Percentiles rank a stretch among this genome's conserved stretches.
Conservation (phyloP, 129 eudicot genomes). For the Chrysanthemum lavandulifolium region DNA sequence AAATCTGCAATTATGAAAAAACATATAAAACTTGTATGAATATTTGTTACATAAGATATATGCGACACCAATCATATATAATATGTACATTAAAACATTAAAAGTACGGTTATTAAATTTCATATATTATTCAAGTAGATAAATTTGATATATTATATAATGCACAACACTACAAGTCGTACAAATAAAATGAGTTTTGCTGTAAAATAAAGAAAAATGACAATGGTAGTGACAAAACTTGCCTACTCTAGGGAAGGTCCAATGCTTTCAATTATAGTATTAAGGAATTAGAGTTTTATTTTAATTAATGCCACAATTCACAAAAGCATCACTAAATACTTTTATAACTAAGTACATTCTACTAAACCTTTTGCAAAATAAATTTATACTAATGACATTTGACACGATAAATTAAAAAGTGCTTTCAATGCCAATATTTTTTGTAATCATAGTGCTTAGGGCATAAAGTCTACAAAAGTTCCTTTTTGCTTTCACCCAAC, state of each 20-base stretch:
- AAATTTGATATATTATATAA: neutral
- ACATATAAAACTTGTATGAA: neutral
- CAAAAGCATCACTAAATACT: too few relatives aligned
- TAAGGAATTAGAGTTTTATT: neutral
- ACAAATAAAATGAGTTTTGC: conserved; percentile 10
- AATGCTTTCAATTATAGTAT: conserved; percentile 11
- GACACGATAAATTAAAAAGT: neutral
- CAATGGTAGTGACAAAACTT: conserved; percentile 41
- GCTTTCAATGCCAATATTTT: neutral
- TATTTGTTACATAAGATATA: neutral
- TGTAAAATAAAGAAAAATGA: conserved; percentile 11
- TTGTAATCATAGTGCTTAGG: too few relatives aligned
- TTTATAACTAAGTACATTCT: too few relatives aligned
- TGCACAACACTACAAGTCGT: conserved; percentile 12
- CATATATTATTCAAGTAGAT: neutral
- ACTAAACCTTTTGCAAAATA: too few relatives aligned
- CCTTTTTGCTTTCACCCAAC: neutral
- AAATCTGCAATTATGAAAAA: conserved; percentile 40
- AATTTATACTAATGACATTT: too few relatives aligned
- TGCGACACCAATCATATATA: neutral
- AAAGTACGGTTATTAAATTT: conserved; percentile 2
- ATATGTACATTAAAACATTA: neutral
- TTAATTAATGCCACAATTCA: too few relatives aligned
- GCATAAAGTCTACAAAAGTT: neutral
- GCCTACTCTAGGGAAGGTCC: conserved; percentile 28